Evolutionary conservation across 495 filamentous ascomycete genomes (phyloP), one percentile per base, ranked within the genome.

Genomic region (Cairneyella variabilis): DNA sequence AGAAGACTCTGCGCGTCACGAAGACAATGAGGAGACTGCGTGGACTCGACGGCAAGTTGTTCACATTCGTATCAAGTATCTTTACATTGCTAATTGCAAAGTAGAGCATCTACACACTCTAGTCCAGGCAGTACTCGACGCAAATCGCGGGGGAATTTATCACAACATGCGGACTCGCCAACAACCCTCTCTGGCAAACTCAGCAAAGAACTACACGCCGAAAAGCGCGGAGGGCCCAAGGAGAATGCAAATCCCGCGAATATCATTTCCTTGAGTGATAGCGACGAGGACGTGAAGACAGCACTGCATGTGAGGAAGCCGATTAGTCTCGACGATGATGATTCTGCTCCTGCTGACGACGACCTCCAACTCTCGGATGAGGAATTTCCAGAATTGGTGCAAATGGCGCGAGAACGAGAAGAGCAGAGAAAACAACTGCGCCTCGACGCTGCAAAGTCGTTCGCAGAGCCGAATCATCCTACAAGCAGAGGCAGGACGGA

Each of bases 361-460:
- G 61, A 68, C 26, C 14, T 36, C 2, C 32, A 53, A 25, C 50
- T 64, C 7, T 71, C 69, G 3, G 74, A 74, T 44, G 74, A 77
- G 42, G 74, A 77, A 36, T 76, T 74, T 46, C 65, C 72, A 2
- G 74, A 74, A 30, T 59, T 77, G 14, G 62, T 67, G 44, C 61
- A 61, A 27, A 56, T 51, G 43, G 62, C 63, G 10, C 42, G 57
- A 18, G 53, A 69, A 27, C 38, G 56, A 1, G 60, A 47, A 32
- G 47, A 36, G 17, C 44, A 52, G 32, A 57, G 51, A 22, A n/a
- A n/a, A 28, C 28, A 37, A 41, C 51, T 45, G 23, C 48, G 26
- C 39, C 51, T 27, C 6, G 48, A 45, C 17, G 27, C 52, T 12
- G 23, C 17, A 59, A 60, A 54, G 38, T 17, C 32, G 30, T 51